Base-by-base conservation (phyloP, 108 stramenopile species). In the Pseudonitzschia multiseries region DNA sequence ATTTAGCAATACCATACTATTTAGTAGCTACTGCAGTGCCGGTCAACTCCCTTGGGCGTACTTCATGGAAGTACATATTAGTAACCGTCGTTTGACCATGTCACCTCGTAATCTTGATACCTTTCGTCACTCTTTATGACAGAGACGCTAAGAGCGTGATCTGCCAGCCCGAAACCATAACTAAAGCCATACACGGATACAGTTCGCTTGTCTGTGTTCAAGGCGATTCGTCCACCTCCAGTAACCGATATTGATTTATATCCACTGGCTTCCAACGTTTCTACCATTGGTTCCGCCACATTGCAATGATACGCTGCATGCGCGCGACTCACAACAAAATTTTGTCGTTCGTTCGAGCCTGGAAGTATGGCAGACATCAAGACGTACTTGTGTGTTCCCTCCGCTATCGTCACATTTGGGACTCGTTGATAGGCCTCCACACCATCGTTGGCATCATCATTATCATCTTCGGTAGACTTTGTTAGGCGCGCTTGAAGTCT, bases 321-420 rank as follows among this genome's bases (percentile, higher is more conserved):
- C 27, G 69, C 68, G 26, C 79, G 77, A 36, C 86, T 87, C 21
- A 80, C 77, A n/a, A 94, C 91, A 81, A 92, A 92, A 29, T 76
- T 53, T 65, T 79, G 73, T 36, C 66, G 62, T 43, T 67, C 41
- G 36, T 40, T 62, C 3, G 29, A 33, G 20, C 27, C 43, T 31
- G 88, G 86, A 32, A 68, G 28, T n/a, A 17, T 32, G 9, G 91
- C 93, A 5, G 68, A 73, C 18, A 92, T 83, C 60, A 92, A 76
- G 18, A 92, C 91, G 78, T 94, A 94, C 80, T 94, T 94, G 77
- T 92, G 78, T 20, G 78, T 73, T 20, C 93, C 93, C n/a, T 77
- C 74, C 46, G 79, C 90, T 31, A 94, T 90, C 0, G 76, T 77
- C 3, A 94, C 93, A 40, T 83, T 70, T 42, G 90, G 82, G 41